Conservation (phyloP, 495 filamentous ascomycete species). For the Hypomontagnella submonticulosa region DNA sequence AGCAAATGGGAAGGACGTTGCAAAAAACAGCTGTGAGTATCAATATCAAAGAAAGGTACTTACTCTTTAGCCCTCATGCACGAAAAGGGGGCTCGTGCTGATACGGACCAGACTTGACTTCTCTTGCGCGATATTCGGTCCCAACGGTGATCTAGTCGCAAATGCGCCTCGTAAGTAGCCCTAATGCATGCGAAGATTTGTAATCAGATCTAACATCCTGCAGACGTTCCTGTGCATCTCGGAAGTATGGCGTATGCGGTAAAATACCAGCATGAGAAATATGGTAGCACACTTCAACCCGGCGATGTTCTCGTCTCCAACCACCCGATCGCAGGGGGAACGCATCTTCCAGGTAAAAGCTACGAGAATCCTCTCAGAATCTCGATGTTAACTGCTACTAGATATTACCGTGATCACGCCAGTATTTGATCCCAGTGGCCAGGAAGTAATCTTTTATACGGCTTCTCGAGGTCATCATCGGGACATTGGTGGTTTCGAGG, state of each 20-base stretch:
- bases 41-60: conserved; percentile 55
- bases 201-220: conserved; percentile 9
- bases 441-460: conserved; percentile 46
- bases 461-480: conserved; percentile 50
- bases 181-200: neutral
- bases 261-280: conserved; percentile 39
- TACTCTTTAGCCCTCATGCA: too few relatives aligned
- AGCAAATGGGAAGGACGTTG: conserved; percentile 58
- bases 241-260: conserved; percentile 46
- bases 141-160: conserved; percentile 55
- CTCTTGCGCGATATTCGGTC: conserved; percentile 56
- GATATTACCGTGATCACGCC: conserved; percentile 47
- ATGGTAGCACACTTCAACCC: conserved; percentile 20
- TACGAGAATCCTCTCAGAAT: neutral
- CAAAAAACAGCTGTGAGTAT: conserved; percentile 56
- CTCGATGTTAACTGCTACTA: neutral
- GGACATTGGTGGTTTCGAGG: conserved; percentile 48
- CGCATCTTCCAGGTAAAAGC: conserved; percentile 40
- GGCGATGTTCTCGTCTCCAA: conserved; percentile 46
- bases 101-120: conserved; percentile 51
- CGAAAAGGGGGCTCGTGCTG: neutral
- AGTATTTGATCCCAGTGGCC: conserved; percentile 37
- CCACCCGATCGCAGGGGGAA: conserved; percentile 42
- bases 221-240: conserved; percentile 40
- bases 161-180: conserved; percentile 51